Evolutionary conservation across 768 basidiomycete genomes (phyloP), one percentile per base, ranked within the genome.

Genomic region (Suillus sp.): DNA sequence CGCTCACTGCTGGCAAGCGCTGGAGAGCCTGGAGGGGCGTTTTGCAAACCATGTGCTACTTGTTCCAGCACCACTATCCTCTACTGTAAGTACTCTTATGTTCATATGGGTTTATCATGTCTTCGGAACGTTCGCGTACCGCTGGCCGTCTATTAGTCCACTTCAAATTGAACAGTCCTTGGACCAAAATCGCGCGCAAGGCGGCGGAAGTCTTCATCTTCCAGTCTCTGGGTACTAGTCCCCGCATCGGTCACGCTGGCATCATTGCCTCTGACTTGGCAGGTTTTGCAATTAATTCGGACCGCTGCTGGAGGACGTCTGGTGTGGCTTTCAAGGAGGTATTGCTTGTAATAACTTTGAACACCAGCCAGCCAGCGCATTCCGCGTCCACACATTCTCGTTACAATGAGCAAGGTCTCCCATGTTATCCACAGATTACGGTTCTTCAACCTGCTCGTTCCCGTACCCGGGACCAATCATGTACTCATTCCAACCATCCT

Each of bases 401-500:
- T 45, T 10, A 13, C 43, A 11, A 6, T 47, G n/a, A 47, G 10
- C 20, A 43, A 43, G 42, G 20, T 20, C 16, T 42, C 40, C 20
- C 40, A 3, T 42, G 42, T 40, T 42, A 27, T 10, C 22, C 7
- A 43, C 37, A 73, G 68, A 66, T 72, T 59, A 68, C 66, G 32
- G 35, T 72, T 8, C 27, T 72, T 30, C 67, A 72, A 56, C 72
- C 72, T 20, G 67, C 68, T 38, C 62, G 59, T 56, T 68, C 74
- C 55, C 64, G 68, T 55, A 3, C 38, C 59, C 4, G 61, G 55
- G 65, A 57, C 25, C 37, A 63, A 34, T 8, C 32, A 56, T 3
- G 14, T 25, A 20, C n/a, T 64, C 2, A 51, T 62, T 1, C 60
- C 70, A 20, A 4, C 27, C 66, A 72, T 22, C 65, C 68, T 5